These are phyloP conservation scores for Begonia fuchsioides DNA, from an alignment of 306 rosid genomes.

Conservation along the genomic window DNA sequence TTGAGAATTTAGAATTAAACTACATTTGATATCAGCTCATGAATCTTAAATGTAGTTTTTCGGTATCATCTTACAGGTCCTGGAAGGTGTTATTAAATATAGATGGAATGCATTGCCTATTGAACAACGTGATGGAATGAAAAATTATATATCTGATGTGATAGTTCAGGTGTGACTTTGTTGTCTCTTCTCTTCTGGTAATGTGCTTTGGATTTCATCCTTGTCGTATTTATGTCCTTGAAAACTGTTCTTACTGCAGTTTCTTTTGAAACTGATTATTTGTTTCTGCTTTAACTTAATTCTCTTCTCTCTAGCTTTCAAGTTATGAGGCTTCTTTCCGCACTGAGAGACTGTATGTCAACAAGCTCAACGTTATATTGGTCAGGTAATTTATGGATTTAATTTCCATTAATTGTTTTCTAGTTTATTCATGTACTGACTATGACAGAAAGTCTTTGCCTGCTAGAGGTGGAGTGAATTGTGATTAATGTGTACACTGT, in stretches of 20 bases:
- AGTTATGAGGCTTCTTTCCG: slow-evolving; percentile 83
- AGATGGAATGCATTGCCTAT: slow-evolving; percentile 99
- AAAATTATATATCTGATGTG: slow-evolving; percentile 87
- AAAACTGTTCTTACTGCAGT: neutral
- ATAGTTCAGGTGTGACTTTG: slow-evolving; percentile 59
- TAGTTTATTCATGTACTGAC: too few relatives aligned
- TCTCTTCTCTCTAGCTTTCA: slow-evolving; percentile 46
- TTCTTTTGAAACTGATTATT: neutral
- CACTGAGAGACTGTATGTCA: slow-evolving; percentile 80
- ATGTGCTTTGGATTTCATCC: neutral
- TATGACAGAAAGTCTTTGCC: too few relatives aligned
- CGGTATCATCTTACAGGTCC: slow-evolving; percentile 74
- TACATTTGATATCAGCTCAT: too few relatives aligned
- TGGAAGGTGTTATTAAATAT: slow-evolving; percentile 94
- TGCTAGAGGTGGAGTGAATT: too few relatives aligned
- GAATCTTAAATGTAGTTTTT: too few relatives aligned
- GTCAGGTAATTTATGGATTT: slow-evolving; percentile 52
- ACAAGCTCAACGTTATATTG: slow-evolving; percentile 87
- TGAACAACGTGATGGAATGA: slow-evolving; percentile 98
- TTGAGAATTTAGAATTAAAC: too few relatives aligned
- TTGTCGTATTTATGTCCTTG: neutral
- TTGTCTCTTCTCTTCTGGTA: neutral
- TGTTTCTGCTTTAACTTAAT: slow-evolving; percentile 6
- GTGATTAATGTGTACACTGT: too few relatives aligned
- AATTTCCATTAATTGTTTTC: neutral